These are phyloP conservation scores for Rhodocollybia butyracea DNA, from an alignment of 768 basidiomycete species.

Conservation along the genomic window DNA sequence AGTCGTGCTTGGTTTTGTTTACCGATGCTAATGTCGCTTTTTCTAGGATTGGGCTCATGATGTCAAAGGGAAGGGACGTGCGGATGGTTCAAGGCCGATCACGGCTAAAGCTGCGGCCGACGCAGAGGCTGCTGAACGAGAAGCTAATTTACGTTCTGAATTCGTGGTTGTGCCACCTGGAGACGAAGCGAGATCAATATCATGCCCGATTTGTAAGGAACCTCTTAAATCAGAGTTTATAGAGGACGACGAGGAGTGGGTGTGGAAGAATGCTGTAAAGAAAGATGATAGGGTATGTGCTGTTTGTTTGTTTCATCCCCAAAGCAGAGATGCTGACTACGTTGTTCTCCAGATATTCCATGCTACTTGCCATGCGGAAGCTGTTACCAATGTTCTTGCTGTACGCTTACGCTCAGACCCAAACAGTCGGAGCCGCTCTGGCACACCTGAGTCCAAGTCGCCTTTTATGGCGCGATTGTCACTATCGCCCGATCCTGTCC, in stretches of 20 bases:
- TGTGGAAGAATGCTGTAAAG: conserved; percentile 89
- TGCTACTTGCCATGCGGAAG: conserved; percentile 92
- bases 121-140: conserved; percentile 68
- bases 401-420: conserved; percentile 64
- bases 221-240: conserved; percentile 84
- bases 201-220: conserved; percentile 98
- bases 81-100: conserved; percentile 45
- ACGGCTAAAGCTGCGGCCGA: conserved; percentile 58
- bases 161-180: conserved; percentile 89
- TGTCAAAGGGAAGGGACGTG: conserved; percentile 67
- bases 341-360: conserved; percentile 72
- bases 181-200: conserved; percentile 77
- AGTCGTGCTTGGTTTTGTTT: not conserved
- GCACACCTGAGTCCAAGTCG: conserved; percentile 57
- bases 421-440: conserved; percentile 62
- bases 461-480: conserved; percentile 23
- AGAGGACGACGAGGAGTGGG: conserved; percentile 98
- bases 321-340: conserved; percentile 6
- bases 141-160: conserved; percentile 68
- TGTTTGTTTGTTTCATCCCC: not conserved
- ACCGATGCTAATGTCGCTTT: conserved; percentile 1
- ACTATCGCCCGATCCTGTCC: conserved; percentile 48
- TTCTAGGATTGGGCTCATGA: conserved; percentile 88
- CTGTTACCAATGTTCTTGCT: conserved; percentile 65
- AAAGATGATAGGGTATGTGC: conserved; percentile 78